Conservation (phyloP, 257 asterid genomes). For the Solanum bulbocastanum region DNA sequence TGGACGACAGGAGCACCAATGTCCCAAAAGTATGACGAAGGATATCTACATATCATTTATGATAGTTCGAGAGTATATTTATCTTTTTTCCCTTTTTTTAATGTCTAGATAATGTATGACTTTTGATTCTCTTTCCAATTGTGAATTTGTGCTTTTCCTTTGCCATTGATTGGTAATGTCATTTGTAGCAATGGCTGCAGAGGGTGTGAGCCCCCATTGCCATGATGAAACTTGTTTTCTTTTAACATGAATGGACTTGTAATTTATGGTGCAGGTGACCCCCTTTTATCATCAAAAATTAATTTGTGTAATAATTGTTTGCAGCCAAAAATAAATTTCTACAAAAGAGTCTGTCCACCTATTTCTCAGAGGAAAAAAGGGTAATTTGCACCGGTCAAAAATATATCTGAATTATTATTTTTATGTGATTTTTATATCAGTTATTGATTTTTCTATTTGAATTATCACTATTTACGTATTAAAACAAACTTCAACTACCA, state of each 20-base stretch:
- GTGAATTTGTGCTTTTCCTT: neutral
- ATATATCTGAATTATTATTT: neutral
- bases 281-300: neutral
- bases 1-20: too few relatives aligned
- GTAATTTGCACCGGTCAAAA: neutral
- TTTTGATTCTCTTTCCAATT: too few relatives aligned
- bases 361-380: neutral
- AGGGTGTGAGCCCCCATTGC: neutral
- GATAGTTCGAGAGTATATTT: too few relatives aligned
- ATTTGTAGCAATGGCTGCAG: neutral
- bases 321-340: neutral
- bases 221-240: neutral
- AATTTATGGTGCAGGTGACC: neutral
- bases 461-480: neutral
- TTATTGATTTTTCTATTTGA: fast-evolving
- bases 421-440: too few relatives aligned
- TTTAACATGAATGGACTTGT: neutral
- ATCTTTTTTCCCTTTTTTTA: too few relatives aligned
- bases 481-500: neutral
- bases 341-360: neutral
- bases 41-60: too few relatives aligned
- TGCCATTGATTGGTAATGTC: neutral
- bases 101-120: neutral
- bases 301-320: neutral
- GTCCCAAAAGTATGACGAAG: too few relatives aligned